Conservation (phyloP, 176 grass and related monocot genomes). For the Aegilops longissima region DNA sequence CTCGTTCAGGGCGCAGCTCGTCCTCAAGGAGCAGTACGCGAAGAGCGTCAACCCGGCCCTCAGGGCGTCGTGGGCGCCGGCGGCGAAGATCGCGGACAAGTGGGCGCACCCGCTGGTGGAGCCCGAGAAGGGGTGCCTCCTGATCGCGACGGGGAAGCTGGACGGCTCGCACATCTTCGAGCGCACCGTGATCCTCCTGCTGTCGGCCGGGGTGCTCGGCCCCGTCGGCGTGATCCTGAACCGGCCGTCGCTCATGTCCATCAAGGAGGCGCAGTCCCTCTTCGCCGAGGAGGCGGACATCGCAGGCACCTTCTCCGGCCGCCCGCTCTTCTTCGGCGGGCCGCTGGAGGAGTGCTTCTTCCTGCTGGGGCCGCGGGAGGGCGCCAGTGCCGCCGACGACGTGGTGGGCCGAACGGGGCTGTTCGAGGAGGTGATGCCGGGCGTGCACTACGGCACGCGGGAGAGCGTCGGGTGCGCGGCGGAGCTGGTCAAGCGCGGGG, state of each 20-base stretch:
- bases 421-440: conserved; percentile 84
- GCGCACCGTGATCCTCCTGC: conserved; percentile 80
- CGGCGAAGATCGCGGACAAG: conserved; percentile 35
- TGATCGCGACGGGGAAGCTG: conserved; percentile 82
- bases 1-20: conserved; percentile 65
- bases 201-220: conserved; percentile 54
- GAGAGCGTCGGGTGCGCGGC: conserved; percentile 83
- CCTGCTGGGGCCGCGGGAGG: conserved; percentile 47
- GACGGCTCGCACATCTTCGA: conserved; percentile 96
- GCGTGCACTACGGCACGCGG: conserved; percentile 70
- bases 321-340: conserved; percentile 85
- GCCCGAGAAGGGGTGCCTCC: conserved; percentile 82
- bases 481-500: conserved; percentile 80
- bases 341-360: conserved; percentile 82
- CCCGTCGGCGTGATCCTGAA: conserved; percentile 91
- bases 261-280: conserved; percentile 77
- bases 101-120: conserved; percentile 82
- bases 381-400: neutral
- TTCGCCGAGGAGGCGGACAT: conserved; percentile 47
- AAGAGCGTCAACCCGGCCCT: neutral
- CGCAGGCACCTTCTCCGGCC: conserved; percentile 53
- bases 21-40: conserved; percentile 45
- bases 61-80: neutral
- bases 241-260: conserved; percentile 92
- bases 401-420: conserved; percentile 53